Percentiles rank a stretch among this genome's conserved stretches.
These are phyloP conservation scores for Prunus mongolica DNA, from an alignment of 306 rosid genomes.

Conservation along the genomic window DNA sequence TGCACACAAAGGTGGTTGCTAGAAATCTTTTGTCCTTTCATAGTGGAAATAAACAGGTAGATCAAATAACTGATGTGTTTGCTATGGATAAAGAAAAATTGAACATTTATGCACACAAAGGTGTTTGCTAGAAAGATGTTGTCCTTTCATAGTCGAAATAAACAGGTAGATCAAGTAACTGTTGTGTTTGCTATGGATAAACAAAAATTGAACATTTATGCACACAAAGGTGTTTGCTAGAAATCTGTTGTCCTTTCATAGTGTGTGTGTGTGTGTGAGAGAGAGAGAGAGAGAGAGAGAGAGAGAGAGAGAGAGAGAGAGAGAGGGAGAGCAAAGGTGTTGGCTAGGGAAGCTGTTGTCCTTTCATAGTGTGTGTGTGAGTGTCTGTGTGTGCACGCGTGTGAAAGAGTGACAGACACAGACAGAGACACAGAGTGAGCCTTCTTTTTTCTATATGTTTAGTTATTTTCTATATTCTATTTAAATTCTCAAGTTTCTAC, in stretches of 20 bases:
- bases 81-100: background rate
- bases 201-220: constrained; percentile 1
- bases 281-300: too few relatives aligned
- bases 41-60: constrained; percentile 77
- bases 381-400: too few relatives aligned
- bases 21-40: background rate
- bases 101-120: background rate
- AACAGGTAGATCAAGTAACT: constrained; percentile 51
- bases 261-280: background rate
- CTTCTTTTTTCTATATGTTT: background rate
- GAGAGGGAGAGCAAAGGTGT: too few relatives aligned
- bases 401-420: too few relatives aligned
- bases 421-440: background rate
- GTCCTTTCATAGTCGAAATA: constrained; percentile 42
- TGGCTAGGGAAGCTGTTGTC: too few relatives aligned
- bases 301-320: too few relatives aligned
- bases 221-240: background rate
- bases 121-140: background rate
- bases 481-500: background rate
- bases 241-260: too few relatives aligned
- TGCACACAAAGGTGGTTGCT: background rate
- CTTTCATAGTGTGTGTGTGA: too few relatives aligned
- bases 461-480: background rate
- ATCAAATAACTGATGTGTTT: constrained; percentile 7
- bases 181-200: background rate